Conservation (phyloP, 805 yeast genomes). For the Candida mattraensis region DNA sequence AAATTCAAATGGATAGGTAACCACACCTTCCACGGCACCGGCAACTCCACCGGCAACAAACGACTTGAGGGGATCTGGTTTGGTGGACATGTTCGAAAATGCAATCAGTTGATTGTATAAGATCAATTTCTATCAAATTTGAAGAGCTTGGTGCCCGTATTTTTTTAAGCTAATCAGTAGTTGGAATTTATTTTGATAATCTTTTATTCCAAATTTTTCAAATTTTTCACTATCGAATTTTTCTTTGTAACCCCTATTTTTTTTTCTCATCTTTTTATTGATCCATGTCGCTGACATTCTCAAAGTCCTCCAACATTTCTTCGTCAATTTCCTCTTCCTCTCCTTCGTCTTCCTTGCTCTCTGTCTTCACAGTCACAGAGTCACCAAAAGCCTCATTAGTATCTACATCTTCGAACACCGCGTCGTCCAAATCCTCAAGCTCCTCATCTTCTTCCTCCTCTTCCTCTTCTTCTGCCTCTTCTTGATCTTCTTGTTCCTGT, state of each 20-base stretch:
- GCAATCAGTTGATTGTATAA: too few relatives aligned
- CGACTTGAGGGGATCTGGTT: conserved; percentile 73
- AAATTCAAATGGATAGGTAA: conserved; percentile 95
- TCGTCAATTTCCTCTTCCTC: conserved; percentile 34
- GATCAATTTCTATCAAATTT: too few relatives aligned
- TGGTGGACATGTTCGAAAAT: conserved; percentile 19
- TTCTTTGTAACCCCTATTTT: conserved; percentile 2
- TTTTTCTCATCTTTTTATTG: background rate
- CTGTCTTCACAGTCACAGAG: background rate
- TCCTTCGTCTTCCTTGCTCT: conserved; percentile 28
- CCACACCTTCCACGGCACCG: conserved; percentile 91
- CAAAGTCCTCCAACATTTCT: conserved; percentile 31
- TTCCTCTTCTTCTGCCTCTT: conserved; percentile 53
- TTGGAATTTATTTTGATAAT: too few relatives aligned
- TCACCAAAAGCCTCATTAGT: background rate
- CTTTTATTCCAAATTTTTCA: too few relatives aligned
- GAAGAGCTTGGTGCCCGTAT: too few relatives aligned
- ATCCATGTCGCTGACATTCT: conserved; percentile 20
- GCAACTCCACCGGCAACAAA: conserved; percentile 96
- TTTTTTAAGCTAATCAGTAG: too few relatives aligned
- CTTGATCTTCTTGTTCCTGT: conserved; percentile 62
- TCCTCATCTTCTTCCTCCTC: conserved; percentile 41
- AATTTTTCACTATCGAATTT: too few relatives aligned
- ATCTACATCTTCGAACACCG: conserved; percentile 20
- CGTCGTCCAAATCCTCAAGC: conserved; percentile 35